Conservation (phyloP, 352 stramenopile genomes). For the Globisporangium barbulae region DNA sequence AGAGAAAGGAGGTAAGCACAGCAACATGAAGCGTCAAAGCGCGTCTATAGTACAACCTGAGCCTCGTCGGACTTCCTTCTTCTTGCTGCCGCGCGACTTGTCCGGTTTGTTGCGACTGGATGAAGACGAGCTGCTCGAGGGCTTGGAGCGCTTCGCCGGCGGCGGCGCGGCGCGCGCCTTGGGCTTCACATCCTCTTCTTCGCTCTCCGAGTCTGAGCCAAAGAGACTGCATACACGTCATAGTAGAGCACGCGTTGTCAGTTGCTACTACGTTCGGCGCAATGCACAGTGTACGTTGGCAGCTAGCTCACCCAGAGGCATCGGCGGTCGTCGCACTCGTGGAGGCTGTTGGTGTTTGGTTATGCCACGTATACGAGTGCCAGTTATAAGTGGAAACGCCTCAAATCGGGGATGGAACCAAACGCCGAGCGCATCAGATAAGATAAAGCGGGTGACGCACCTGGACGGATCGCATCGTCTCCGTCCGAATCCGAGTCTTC, state of each 20-base stretch:
- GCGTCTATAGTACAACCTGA: slow-evolving; percentile 16
- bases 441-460: slow-evolving; percentile 21
- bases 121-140: slow-evolving; percentile 1
- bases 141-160: slow-evolving; percentile 52
- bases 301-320: slow-evolving; percentile 50
- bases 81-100: slow-evolving; percentile 11
- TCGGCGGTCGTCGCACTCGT: slow-evolving; percentile 51
- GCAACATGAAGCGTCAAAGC: neutral
- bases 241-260: neutral
- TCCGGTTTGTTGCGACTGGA: slow-evolving; percentile 11
- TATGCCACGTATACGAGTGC: neutral
- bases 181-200: slow-evolving; percentile 50
- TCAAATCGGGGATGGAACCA: neutral
- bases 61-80: slow-evolving; percentile 10
- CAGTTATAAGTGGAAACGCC: neutral
- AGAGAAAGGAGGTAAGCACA: slow-evolving; percentile 3
- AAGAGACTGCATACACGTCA: slow-evolving; percentile 46
- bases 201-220: slow-evolving; percentile 85
- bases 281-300: neutral
- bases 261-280: neutral
- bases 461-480: slow-evolving; percentile 45
- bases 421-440: neutral
- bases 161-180: slow-evolving; percentile 44
- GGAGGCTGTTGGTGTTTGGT: slow-evolving; percentile 19
- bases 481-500: slow-evolving; percentile 76